Conservation (phyloP, 83 land plant species). For the Thuja plicata region DNA sequence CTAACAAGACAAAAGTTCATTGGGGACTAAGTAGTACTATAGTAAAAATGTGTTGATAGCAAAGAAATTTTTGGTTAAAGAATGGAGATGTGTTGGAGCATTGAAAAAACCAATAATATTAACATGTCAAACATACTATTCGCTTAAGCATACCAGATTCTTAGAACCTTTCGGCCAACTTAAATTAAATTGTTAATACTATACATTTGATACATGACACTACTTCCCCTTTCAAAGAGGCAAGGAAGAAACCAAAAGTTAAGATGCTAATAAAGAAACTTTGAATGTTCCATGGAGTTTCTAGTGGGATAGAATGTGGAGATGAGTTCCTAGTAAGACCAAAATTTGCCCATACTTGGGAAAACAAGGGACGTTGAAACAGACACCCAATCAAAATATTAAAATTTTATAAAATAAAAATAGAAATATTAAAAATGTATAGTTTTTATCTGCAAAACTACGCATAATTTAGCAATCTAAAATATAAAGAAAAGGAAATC, state of each 20-base stretch:
- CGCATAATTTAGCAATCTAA: neutral
- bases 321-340: neutral
- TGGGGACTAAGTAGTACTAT: too few relatives aligned
- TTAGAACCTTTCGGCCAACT: neutral
- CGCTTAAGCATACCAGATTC: too few relatives aligned
- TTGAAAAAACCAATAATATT: too few relatives aligned
- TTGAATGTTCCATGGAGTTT: neutral
- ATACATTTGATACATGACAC: neutral
- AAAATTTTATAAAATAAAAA: too few relatives aligned
- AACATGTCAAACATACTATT: too few relatives aligned
- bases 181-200: neutral
- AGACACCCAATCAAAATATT: neutral
- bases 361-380: too few relatives aligned
- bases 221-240: neutral
- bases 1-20: too few relatives aligned
- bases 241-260: neutral
- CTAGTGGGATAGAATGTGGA: neutral
- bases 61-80: neutral
- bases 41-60: neutral
- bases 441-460: neutral
- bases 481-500: neutral
- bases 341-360: neutral
- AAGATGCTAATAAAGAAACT: neutral
- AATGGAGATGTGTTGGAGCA: neutral
- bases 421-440: neutral